These are phyloP conservation scores for Pharus latifolius DNA, from an alignment of 176 grass and related monocot genomes.

Conservation along the genomic window DNA sequence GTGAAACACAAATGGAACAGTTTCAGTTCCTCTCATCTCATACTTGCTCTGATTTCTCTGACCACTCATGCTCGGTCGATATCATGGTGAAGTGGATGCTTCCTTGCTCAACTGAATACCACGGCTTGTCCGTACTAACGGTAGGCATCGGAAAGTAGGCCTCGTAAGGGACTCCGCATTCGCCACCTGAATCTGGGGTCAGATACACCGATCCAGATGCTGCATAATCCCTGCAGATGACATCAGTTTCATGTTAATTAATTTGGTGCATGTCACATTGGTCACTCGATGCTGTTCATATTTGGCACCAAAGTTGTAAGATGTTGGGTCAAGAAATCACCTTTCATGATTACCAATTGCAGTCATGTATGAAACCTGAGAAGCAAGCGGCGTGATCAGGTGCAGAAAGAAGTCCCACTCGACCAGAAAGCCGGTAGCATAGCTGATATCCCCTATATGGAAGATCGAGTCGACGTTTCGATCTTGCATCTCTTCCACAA, in stretches of 20 bases:
- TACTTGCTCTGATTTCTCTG: constrained; percentile 56
- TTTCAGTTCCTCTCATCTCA: not conserved
- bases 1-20: not conserved
- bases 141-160: constrained; percentile 76
- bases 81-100: constrained; percentile 66
- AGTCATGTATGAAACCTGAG: constrained; percentile 77
- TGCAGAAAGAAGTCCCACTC: constrained; percentile 72
- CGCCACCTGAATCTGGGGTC: constrained; percentile 68
- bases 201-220: constrained; percentile 45
- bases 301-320: not conserved
- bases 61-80: constrained; percentile 72
- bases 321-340: constrained; percentile 6
- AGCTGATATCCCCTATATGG: constrained; percentile 89
- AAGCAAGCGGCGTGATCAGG: constrained; percentile 57
- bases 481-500: constrained; percentile 31
- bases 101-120: constrained; percentile 87
- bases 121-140: constrained; percentile 52
- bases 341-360: constrained; percentile 89
- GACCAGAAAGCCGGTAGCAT: constrained; percentile 69
- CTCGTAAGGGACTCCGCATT: constrained; percentile 83
- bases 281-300: not conserved
- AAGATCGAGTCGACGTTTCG: constrained; percentile 66
- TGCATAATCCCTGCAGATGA: constrained; percentile 52
- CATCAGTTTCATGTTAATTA: not conserved
- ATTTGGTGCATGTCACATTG: not conserved